phyloP scores from a whole-genome alignment of 2,329 filamentous ascomycete genomes.

The Xylariaceae sp. region DNA sequence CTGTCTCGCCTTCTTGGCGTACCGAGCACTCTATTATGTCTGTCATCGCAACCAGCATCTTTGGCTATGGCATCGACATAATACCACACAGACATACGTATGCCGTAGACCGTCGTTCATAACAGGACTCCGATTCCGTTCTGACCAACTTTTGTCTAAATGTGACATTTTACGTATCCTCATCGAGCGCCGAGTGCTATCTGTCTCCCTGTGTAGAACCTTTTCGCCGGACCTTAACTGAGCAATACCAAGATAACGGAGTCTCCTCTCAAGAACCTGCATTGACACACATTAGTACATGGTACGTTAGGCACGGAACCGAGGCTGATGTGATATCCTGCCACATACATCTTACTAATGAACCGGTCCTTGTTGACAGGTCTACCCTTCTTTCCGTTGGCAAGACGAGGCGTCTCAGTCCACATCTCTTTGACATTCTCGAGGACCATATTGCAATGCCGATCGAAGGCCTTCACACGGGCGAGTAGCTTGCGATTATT shows the following conservation, averaged over 20 bases:
- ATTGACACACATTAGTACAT: neutral
- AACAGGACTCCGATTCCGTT: no score
- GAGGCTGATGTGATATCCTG: no score
- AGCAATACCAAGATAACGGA: conserved; percentile 83
- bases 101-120: no score
- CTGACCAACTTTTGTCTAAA: no score
- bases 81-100: no score
- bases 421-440: conserved; percentile 99
- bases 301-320: neutral
- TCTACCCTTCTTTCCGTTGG: conserved; percentile 81
- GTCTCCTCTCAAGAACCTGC: conserved; percentile 79
- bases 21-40: no score
- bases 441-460: conserved; percentile 98
- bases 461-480: conserved; percentile 96
- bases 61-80: no score
- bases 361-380: conserved; percentile 97
- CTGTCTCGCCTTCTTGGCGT: conserved; percentile 2
- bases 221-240: conserved; percentile 48
- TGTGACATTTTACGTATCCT: no score
- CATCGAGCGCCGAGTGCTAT: no score
- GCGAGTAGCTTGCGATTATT: conserved; percentile 98
- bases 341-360: conserved; percentile 87
- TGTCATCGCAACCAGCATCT: no score
- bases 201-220: no score
- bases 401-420: conserved; percentile 84